Evolutionary conservation across 2,329 filamentous ascomycete species (phyloP).

Genomic region (Apiospora hydei): DNA sequence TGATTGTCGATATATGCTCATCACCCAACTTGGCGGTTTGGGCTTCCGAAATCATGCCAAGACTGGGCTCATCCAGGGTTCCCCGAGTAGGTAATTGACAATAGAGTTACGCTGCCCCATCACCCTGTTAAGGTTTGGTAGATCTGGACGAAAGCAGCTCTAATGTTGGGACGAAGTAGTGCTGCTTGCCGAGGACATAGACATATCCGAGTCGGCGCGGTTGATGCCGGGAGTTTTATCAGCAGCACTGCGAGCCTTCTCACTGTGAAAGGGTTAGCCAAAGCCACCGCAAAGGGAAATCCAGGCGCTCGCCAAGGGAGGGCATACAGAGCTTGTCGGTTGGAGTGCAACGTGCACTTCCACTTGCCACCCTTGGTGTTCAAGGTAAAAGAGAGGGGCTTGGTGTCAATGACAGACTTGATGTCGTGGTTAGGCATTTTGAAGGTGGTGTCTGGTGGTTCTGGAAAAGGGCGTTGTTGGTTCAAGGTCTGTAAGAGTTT

Average conservation of each 20-base stretch:
- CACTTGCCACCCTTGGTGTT: constrained; percentile 41
- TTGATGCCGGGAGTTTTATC: constrained; percentile 31
- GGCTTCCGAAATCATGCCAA: not conserved
- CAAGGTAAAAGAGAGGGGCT: constrained; percentile 41
- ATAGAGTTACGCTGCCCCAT: not conserved
- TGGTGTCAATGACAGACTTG: constrained; percentile 37
- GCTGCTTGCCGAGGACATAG: constrained; percentile 33
- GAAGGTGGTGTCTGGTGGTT: constrained; percentile 24
- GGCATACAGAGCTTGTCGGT: constrained; percentile 43
- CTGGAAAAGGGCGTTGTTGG: not conserved
- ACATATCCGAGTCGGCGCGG: constrained; percentile 39
- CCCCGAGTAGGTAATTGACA: constrained; percentile 3
- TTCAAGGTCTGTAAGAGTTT: not conserved
- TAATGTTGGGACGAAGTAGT: constrained; percentile 23
- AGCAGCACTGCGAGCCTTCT: constrained; percentile 22
- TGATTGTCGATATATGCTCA: not conserved
- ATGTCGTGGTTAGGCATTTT: constrained; percentile 41
- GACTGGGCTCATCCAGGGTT: not conserved
- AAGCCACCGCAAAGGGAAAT: not conserved
- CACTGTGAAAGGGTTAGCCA: constrained; percentile 23
- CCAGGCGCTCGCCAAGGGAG: not conserved
- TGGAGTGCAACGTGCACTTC: constrained; percentile 42
- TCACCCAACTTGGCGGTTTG: not conserved
- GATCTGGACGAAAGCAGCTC: not conserved
- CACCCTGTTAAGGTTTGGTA: not conserved